Percentiles rank a stretch among this genome's conserved stretches.
These are phyloP conservation scores for Talaromyces thailandensis DNA, from an alignment of 495 filamentous ascomycete genomes.

Conservation along the genomic window DNA sequence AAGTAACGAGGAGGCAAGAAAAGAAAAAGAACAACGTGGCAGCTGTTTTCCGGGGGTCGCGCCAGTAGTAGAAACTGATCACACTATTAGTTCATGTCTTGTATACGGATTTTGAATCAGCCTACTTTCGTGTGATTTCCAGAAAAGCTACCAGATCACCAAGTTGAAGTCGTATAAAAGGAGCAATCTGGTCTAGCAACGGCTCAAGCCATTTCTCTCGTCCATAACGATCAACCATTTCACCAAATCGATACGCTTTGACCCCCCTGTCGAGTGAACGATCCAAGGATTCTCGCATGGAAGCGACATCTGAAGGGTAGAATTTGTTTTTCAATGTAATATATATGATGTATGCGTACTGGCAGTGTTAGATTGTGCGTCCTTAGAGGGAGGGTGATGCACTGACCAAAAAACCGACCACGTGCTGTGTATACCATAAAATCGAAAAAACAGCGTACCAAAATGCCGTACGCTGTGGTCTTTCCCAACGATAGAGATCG, in stretches of 20 bases:
- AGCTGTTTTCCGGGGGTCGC: constrained; percentile 22
- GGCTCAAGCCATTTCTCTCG: constrained; percentile 29
- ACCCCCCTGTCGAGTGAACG: constrained; percentile 17
- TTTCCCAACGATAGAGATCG: constrained; percentile 36
- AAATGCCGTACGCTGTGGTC: constrained; percentile 21
- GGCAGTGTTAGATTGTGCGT: neutral
- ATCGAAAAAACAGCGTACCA: constrained; percentile 24
- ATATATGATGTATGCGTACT: constrained; percentile 28
- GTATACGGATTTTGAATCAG: neutral
- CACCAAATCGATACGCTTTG: constrained; percentile 22
- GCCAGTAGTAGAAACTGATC: constrained; percentile 37
- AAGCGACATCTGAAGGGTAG: constrained; percentile 20
- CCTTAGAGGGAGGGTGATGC: neutral
- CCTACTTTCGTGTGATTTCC: constrained; percentile 29
- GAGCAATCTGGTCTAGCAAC: constrained; percentile 26
- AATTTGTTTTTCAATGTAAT: constrained; percentile 26
- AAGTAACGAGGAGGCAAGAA: constrained; percentile 18
- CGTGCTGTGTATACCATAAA: constrained; percentile 26
- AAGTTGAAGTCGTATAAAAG: constrained; percentile 32
- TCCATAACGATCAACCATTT: constrained; percentile 35
- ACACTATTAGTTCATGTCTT: neutral
- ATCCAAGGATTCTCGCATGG: constrained; percentile 24
- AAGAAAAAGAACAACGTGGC: constrained; percentile 23
- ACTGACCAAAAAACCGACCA: constrained; percentile 29
- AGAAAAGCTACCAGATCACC: constrained; percentile 32